Conservation (phyloP, 2,329 filamentous ascomycete species). For the Exophiala bonariae region DNA sequence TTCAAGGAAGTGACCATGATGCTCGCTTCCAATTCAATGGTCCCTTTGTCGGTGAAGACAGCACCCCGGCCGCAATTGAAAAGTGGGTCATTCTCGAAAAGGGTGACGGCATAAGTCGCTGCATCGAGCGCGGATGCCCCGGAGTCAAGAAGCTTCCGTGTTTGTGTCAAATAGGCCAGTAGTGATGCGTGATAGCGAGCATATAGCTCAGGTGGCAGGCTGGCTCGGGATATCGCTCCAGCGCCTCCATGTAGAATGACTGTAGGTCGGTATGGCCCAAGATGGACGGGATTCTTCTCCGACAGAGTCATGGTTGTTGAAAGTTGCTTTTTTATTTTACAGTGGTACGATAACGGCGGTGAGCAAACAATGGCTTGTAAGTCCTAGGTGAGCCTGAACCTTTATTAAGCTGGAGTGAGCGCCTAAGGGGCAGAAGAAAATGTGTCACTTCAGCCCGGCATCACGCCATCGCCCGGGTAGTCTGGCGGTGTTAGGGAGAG, state of each 20-base stretch:
- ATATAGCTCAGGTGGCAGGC: conserved; percentile 60
- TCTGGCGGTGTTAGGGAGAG: not conserved
- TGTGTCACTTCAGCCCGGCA: not conserved
- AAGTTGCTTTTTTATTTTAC: too few species aligned
- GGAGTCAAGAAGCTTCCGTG: conserved; percentile 39
- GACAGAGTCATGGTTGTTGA: not conserved
- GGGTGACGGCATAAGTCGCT: conserved; percentile 71
- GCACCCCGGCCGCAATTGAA: conserved; percentile 85
- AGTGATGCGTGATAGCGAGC: conserved; percentile 61
- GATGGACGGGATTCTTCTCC: conserved; percentile 6
- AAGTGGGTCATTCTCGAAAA: conserved; percentile 75
- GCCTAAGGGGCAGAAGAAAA: not conserved
- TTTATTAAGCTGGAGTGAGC: too few species aligned
- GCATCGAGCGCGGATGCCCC: conserved; percentile 64
- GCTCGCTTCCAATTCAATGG: conserved; percentile 82
- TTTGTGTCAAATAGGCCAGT: conserved; percentile 58
- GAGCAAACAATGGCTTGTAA: too few species aligned
- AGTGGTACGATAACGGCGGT: too few species aligned
- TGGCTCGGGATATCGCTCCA: conserved; percentile 64
- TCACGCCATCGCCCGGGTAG: conserved; percentile 2
- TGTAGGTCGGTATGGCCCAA: conserved; percentile 49
- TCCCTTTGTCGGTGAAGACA: conserved; percentile 80
- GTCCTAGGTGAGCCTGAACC: too few species aligned
- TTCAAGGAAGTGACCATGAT: conserved; percentile 70
- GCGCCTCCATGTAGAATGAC: conserved; percentile 74